Conservation (phyloP, 2,329 filamentous ascomycete genomes). For the Penicillium sp. region DNA sequence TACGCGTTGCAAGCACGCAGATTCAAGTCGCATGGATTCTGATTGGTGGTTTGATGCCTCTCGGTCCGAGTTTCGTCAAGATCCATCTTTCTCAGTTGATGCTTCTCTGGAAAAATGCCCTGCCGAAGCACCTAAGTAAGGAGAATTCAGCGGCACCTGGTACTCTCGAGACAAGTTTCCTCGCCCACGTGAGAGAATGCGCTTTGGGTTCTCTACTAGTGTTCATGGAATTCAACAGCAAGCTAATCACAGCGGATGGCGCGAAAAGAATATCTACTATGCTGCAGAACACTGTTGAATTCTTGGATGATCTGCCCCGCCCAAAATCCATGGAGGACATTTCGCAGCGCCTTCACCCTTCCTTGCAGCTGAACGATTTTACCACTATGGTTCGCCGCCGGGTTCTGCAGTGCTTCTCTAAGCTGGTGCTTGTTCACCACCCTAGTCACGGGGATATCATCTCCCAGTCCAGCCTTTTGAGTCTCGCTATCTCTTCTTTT, state of each 20-base stretch:
- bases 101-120: constrained; percentile 91
- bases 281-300: constrained; percentile 89
- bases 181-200: constrained; percentile 92
- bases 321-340: constrained; percentile 86
- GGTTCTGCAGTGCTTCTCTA: constrained; percentile 91
- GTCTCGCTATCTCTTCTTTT: constrained; percentile 83
- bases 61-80: constrained; percentile 97
- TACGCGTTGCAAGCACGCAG: constrained; percentile 86
- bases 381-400: constrained; percentile 89
- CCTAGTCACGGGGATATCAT: constrained; percentile 78
- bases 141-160: constrained; percentile 82
- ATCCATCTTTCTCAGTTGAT: constrained; percentile 93
- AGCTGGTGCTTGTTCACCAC: constrained; percentile 82
- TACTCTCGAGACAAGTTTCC: constrained; percentile 81
- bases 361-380: constrained; percentile 81
- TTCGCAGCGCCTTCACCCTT: constrained; percentile 73
- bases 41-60: constrained; percentile 91
- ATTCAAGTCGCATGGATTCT: constrained; percentile 97
- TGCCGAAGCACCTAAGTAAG: constrained; percentile 89
- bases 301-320: constrained; percentile 74
- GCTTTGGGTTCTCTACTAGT: constrained; percentile 85
- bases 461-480: constrained; percentile 84
- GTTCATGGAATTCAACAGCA: constrained; percentile 89
- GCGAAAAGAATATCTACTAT: constrained; percentile 88
- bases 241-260: constrained; percentile 85